Conservation (phyloP, 345 rosid species). For the Orychophragmus violaceus region DNA sequence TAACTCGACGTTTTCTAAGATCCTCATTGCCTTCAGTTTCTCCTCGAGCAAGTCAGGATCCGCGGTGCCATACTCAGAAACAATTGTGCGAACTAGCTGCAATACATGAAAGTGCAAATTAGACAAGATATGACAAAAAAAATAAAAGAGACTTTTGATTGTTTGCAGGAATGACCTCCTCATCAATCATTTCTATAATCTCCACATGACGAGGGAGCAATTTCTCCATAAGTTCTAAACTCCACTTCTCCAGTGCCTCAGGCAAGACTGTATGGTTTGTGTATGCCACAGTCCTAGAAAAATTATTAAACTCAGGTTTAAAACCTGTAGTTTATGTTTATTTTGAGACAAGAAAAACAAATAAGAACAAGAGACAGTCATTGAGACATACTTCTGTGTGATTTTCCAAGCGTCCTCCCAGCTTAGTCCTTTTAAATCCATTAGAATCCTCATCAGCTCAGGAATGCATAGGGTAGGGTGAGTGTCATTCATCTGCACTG, state of each 20-base stretch:
- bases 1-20: conserved; percentile 70
- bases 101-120: conserved; percentile 13
- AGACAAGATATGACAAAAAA: background rate
- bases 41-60: conserved; percentile 47
- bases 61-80: conserved; percentile 50
- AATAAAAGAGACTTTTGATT: conserved; percentile 7
- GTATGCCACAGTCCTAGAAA: conserved; percentile 66
- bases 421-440: conserved; percentile 61
- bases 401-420: conserved; percentile 47
- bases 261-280: conserved; percentile 86
- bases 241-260: conserved; percentile 89
- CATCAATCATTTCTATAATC: conserved; percentile 78
- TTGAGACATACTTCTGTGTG: background rate
- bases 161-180: conserved; percentile 50
- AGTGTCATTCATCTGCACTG: conserved; percentile 82
- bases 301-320: background rate
- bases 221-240: conserved; percentile 73
- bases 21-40: conserved; percentile 70
- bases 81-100: conserved; percentile 57
- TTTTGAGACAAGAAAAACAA: background rate
- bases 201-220: conserved; percentile 71
- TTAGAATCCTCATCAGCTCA: conserved; percentile 53
- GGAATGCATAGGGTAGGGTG: conserved; percentile 23
- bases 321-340: background rate
- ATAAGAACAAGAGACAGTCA: background rate